Conservation (phyloP, 2,329 filamentous ascomycete genomes). For the Rutstroemia sydowiana region DNA sequence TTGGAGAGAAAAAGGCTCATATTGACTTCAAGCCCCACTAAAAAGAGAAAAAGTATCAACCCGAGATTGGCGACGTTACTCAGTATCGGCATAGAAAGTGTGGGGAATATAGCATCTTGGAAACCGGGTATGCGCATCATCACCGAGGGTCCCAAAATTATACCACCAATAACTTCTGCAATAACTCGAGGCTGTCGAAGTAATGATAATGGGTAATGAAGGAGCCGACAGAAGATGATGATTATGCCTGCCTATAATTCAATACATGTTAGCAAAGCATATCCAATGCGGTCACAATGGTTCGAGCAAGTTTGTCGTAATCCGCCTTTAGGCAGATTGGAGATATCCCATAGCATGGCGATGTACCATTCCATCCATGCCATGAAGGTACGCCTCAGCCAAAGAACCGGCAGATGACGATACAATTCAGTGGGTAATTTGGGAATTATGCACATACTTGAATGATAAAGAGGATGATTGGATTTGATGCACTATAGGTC, state of each 20-base stretch:
- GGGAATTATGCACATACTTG: slow-evolving; percentile 40
- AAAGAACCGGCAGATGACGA: background rate
- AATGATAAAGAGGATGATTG: slow-evolving; percentile 62
- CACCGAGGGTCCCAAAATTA: slow-evolving; percentile 78
- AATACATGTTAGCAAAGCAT: background rate
- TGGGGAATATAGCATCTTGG: slow-evolving; percentile 67
- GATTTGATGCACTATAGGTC: slow-evolving; percentile 54
- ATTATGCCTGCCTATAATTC: slow-evolving; percentile 56
- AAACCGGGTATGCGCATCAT: slow-evolving; percentile 83
- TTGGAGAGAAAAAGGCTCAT: slow-evolving; percentile 69
- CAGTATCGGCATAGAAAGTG: slow-evolving; percentile 65
- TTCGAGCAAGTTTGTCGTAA: background rate
- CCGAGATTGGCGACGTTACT: slow-evolving; percentile 76
- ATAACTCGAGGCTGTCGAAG: slow-evolving; percentile 77
- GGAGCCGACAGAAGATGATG: slow-evolving; percentile 64
- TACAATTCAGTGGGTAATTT: background rate
- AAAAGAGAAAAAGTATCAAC: slow-evolving; percentile 76
- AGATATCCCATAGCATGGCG: background rate
- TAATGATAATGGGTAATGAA: slow-evolving; percentile 71
- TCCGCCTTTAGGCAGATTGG: background rate
- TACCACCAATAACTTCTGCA: slow-evolving; percentile 77
- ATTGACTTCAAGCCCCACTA: slow-evolving; percentile 83
- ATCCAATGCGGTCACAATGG: background rate
- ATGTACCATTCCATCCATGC: no score
- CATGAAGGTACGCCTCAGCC: background rate